Conservation (phyloP, 495 filamentous ascomycete genomes). For the Margaritispora aquatica region DNA sequence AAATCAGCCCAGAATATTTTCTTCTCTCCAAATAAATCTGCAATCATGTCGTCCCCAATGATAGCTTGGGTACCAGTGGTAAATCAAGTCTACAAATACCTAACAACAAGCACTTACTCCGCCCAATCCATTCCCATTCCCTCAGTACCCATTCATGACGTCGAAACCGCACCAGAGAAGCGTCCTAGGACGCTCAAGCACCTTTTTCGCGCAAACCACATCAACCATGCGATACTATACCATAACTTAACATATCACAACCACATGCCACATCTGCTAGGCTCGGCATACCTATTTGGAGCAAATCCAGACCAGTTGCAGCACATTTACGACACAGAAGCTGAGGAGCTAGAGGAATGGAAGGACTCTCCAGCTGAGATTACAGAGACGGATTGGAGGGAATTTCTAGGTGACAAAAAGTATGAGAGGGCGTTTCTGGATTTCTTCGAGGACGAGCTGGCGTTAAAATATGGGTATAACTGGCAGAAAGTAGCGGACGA, state of each 20-base stretch:
- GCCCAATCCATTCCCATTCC: constrained; percentile 53
- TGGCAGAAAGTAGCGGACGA: constrained; percentile 74
- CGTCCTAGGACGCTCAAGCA: constrained; percentile 80
- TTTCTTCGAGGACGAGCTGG: constrained; percentile 86
- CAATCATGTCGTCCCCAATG: constrained; percentile 33
- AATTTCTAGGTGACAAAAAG: constrained; percentile 66
- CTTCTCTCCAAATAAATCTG: not conserved
- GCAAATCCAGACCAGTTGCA: constrained; percentile 65
- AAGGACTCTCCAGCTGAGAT: constrained; percentile 77
- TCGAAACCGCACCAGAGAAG: constrained; percentile 75
- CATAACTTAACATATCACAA: constrained; percentile 77
- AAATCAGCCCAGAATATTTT: constrained; percentile 8
- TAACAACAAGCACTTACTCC: constrained; percentile 20
- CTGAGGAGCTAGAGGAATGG: constrained; percentile 73
- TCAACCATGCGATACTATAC: constrained; percentile 79
- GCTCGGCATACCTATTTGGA: constrained; percentile 78
- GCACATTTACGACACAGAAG: constrained; percentile 70
- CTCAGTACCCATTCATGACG: constrained; percentile 63
- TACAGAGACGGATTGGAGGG: constrained; percentile 74
- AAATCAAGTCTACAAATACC: constrained; percentile 30
- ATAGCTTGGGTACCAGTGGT: constrained; percentile 43
- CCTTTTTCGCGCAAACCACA: constrained; percentile 83
- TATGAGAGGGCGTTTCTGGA: constrained; percentile 89
- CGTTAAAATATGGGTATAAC: constrained; percentile 64
- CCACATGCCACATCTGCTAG: constrained; percentile 78